Percentiles rank a stretch among this genome's conserved stretches.
phyloP scores from a whole-genome alignment of 257 asterid genomes.

The Solanum sparsipilum region DNA sequence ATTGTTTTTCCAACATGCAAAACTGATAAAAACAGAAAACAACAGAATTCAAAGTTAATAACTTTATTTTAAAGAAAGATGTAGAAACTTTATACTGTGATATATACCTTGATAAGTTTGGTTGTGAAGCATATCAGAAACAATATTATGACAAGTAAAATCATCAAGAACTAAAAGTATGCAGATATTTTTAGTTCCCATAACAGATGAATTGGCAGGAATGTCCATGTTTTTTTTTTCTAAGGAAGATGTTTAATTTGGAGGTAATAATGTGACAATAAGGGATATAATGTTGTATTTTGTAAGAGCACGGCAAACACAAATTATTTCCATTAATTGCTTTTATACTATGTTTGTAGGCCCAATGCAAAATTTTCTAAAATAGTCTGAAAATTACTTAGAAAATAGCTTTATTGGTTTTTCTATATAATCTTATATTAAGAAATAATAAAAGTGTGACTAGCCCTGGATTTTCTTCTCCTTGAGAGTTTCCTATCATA shows the following conservation, averaged over 20 bases:
- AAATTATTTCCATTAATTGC: not conserved
- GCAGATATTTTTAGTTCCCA: constrained; percentile 30
- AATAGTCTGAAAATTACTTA: not conserved
- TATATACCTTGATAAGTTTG: constrained; percentile 46
- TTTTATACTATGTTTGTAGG: not conserved
- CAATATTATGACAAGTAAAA: constrained; percentile 23
- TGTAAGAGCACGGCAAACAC: not conserved
- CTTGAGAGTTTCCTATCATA: not conserved
- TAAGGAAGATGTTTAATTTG: not conserved
- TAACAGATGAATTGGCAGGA: constrained; percentile 1
- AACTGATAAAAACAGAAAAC: constrained; percentile 22
- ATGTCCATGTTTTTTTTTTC: constrained; percentile 12
- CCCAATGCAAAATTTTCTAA: not conserved
- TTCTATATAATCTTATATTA: not conserved
- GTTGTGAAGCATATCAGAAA: constrained; percentile 32
- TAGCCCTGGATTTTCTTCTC: not conserved
- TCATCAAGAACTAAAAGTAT: constrained; percentile 41
- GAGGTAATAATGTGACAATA: not conserved
- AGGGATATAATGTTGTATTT: not conserved
- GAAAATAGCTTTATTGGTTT: not conserved
- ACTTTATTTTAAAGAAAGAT: not conserved
- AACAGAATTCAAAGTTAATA: not conserved
- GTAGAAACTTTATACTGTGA: not conserved
- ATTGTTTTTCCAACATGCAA: constrained; percentile 33
- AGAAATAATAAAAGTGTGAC: not conserved